These are phyloP conservation scores for Ceratocystis colombiana DNA, from an alignment of 2,329 filamentous ascomycete genomes.

Conservation along the genomic window DNA sequence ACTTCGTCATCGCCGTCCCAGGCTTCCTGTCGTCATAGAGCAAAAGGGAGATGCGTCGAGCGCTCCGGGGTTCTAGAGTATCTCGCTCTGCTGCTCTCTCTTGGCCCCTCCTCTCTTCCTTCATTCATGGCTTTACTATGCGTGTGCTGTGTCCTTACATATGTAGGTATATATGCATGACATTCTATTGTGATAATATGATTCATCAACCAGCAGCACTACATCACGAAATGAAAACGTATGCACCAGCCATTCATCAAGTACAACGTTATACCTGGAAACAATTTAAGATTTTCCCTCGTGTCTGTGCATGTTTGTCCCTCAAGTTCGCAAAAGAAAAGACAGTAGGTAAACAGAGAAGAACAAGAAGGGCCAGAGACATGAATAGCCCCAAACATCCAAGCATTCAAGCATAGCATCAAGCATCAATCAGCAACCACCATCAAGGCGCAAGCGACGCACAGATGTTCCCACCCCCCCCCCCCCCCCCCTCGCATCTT, in stretches of 20 bases:
- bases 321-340: background rate
- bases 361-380: background rate
- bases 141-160: too few species aligned
- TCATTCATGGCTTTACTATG: too few species aligned
- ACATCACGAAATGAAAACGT: background rate
- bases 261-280: background rate
- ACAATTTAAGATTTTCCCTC: slow-evolving; percentile 1
- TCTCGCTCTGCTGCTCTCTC: too few species aligned
- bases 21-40: too few species aligned
- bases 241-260: background rate
- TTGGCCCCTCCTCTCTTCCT: too few species aligned
- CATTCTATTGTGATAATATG: background rate
- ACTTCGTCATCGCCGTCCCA: too few species aligned
- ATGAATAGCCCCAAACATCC: background rate
- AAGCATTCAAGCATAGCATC: too few species aligned
- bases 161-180: too few species aligned
- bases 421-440: too few species aligned
- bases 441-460: background rate
- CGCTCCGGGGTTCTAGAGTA: too few species aligned
- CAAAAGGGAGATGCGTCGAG: too few species aligned
- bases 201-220: background rate
- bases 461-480: background rate
- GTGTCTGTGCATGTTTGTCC: background rate
- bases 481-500: too few species aligned
- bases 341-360: background rate